Base-by-base conservation (phyloP, 139 green algal genomes). In the Closterium sp. region DNA sequence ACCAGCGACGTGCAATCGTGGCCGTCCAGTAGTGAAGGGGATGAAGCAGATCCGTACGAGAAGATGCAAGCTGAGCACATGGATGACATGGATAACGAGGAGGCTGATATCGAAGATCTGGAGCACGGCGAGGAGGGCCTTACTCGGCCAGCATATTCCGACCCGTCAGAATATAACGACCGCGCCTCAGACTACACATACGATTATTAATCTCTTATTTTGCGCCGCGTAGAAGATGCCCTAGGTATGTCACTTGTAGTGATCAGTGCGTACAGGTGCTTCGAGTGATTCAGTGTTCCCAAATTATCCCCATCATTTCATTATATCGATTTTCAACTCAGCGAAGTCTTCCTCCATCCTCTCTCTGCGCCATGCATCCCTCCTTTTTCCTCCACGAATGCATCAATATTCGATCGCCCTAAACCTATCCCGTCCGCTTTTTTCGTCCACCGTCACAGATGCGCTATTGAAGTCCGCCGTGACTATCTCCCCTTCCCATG, bases 1-100 rank as follows among this genome's bases (percentile, higher is more conserved):
- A 89, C 66, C 8, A 91, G 89, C 38, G 89, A 91, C 34, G 89
- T 91, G 19, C 31, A 91, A 34, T 90, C 35, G 19, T 91, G 89
- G 89, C 89, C 89, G 28, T 91, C 89, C 55, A 76, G 55, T 76
- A 76, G 55, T 76, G 55, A 76, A 76, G 55, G 55, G 55, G 55
- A 76, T 19, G 55, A 76, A 76, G 55, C 55, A 76, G 55, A 76
- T 19, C 55, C 55, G 55, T 76, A 76, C 55, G 55, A 76, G 55
- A 76, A 76, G 55, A 76, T 76, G 55, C 55, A 76, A 76, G 55
- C 55, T 28, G 55, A 76, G 25, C 55, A 76, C 55, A 76, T 76
- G 55, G 55, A 76, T 19, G 55, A 76, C 55, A 76, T 76, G 55
- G 55, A 76, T 76, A 76, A 76, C 55, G 55, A 76, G 12, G 55